Evolutionary conservation across 2,329 filamentous ascomycete genomes (phyloP).

Genomic region (Falciphora oryzae): DNA sequence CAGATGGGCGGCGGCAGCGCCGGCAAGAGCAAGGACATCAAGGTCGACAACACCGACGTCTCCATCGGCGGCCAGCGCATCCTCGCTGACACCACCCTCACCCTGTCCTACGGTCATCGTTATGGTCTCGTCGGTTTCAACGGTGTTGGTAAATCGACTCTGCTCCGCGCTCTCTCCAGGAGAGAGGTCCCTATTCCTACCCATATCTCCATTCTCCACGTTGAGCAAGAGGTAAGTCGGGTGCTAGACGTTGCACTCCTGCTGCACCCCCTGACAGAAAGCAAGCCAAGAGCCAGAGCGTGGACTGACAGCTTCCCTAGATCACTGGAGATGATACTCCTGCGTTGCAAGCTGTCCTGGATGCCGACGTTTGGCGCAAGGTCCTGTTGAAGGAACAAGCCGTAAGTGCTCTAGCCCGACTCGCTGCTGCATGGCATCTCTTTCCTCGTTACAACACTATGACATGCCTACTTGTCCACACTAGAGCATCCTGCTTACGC

Average conservation of each 20-base stretch:
- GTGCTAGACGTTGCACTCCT: neutral
- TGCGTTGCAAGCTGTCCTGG: constrained; percentile 88
- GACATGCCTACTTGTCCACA: neutral
- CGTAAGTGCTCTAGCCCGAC: constrained; percentile 39
- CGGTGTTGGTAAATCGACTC: constrained; percentile 97
- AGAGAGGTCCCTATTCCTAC: constrained; percentile 93
- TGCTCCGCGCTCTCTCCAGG: constrained; percentile 83
- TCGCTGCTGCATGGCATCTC: neutral
- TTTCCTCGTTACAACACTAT: constrained; percentile 12
- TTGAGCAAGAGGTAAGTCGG: constrained; percentile 82
- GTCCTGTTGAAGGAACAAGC: constrained; percentile 85
- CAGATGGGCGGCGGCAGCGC: constrained; percentile 68
- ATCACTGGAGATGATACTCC: constrained; percentile 94
- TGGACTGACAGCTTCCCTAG: constrained; percentile 32
- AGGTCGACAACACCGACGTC: constrained; percentile 92
- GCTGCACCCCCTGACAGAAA: neutral
- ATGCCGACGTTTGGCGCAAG: constrained; percentile 98
- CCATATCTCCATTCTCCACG: constrained; percentile 97
- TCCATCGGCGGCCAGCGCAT: constrained; percentile 87
- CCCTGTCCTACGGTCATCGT: constrained; percentile 83
- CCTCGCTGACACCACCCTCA: constrained; percentile 82
- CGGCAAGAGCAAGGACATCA: constrained; percentile 97
- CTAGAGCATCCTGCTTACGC: neutral
- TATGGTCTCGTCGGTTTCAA: constrained; percentile 99
- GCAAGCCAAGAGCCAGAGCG: neutral